A percentile compares a stretch with the other conserved stretches of the same genome.
These are phyloP conservation scores for Trichoderma parareesei DNA, from an alignment of 495 filamentous ascomycete species.

Conservation along the genomic window DNA sequence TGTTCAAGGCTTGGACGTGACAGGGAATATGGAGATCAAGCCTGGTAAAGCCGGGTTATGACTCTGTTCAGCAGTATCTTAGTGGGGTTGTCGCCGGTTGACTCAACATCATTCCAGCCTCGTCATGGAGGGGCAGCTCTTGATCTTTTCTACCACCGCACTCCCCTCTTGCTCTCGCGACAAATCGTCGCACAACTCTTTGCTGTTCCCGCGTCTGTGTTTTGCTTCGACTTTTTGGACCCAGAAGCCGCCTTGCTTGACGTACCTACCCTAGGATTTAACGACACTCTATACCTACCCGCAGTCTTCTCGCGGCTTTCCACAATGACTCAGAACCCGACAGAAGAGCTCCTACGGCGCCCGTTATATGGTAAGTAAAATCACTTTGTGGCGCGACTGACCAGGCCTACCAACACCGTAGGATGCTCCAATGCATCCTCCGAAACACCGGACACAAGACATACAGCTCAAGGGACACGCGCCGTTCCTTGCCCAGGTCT, in stretches of 20 bases:
- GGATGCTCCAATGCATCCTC: slow-evolving; percentile 5
- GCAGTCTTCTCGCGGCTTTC: too few relatives aligned
- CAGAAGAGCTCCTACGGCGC: slow-evolving; percentile 31
- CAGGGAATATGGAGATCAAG: too few relatives aligned
- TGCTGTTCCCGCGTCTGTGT: not conserved
- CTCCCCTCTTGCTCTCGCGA: not conserved
- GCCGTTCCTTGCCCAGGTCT: not conserved
- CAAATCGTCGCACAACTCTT: not conserved
- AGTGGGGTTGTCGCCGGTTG: slow-evolving; percentile 3
- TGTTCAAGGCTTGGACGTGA: too few relatives aligned
- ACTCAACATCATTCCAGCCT: not conserved
- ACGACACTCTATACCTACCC: not conserved
- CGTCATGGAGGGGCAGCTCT: not conserved
- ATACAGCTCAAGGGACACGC: too few relatives aligned
- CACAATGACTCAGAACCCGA: slow-evolving; percentile 24
- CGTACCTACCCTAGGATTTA: not conserved
- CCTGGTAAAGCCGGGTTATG: too few relatives aligned
- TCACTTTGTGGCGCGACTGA: not conserved
- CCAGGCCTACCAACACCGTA: not conserved
- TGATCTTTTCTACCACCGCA: not conserved
- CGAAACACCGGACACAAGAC: too few relatives aligned
- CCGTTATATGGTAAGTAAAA: slow-evolving; percentile 28
- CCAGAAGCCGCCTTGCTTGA: too few relatives aligned
- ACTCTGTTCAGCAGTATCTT: too few relatives aligned
- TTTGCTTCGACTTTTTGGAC: not conserved